Evolutionary conservation across 2,329 filamentous ascomycete species (phyloP), one percentile per base, ranked within the genome.

Genomic region (Trichoderma sp.): DNA sequence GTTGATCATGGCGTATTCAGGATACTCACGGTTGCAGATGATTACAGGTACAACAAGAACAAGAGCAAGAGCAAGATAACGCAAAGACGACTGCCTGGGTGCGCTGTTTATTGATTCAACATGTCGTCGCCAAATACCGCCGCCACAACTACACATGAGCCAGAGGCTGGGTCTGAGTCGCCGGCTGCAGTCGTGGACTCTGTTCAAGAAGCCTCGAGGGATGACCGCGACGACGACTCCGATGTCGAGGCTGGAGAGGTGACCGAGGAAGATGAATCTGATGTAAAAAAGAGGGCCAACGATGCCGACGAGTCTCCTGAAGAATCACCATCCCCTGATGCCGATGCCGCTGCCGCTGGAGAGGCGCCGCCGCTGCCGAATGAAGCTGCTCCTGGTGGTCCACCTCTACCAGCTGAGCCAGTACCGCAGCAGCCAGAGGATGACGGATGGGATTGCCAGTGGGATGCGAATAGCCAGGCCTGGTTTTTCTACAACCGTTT

Each of bases 401-500:
- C 86, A 4, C 86, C 86, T 0, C 79, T 88, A 7, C 87, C 86
- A 3, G 79, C 82, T 63, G 87, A 88, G 75, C 83, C 85, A 16
- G 79, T 82, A 67, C 85, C 88, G 80, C 77, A 88, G 71, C 88
- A 92, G 75, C 8, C 71, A 64, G 90, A 93, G 82, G 90, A 92
- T 76, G 91, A 93, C 79, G 95, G 95, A 76, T 98, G 95, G 95
- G 91, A 93, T 76, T 91, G 91, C 45, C 88, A 93, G 75, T 97
- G 94, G 93, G 94, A 97, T 80, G 85, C 89, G 29, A 87, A 83
- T 69, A 88, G 89, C 2, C 89, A 92, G 78, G 89, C 91, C 5
- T 97, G 92, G 86, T 97, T 95, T 85, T 98, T 97, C 85, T 92
- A 92, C 87, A 98, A 97, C 83, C 91, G 92, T 79, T 92, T 93